phyloP scores from a whole-genome alignment of 768 basidiomycete species.

The Cystobasidium tubakii region DNA sequence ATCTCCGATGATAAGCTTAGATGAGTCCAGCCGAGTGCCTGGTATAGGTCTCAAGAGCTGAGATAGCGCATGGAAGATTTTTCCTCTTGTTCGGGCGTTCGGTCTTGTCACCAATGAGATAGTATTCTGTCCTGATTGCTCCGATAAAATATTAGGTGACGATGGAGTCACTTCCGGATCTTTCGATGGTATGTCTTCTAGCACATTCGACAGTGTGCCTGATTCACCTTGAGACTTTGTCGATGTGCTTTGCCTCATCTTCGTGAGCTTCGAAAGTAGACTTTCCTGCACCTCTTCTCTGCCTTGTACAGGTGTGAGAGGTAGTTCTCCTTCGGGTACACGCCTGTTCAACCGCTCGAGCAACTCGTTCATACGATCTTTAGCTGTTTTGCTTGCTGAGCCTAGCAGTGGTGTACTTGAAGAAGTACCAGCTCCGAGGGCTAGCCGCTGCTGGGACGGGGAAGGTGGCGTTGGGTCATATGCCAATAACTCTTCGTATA shows the following conservation, averaged over 20 bases:
- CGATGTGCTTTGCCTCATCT: not conserved
- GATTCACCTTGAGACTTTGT: not conserved
- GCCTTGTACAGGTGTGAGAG: not conserved
- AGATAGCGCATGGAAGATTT: not conserved
- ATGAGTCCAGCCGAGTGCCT: not conserved
- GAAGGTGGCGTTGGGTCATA: conserved; percentile 20
- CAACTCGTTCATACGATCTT: not conserved
- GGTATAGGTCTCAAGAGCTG: not conserved
- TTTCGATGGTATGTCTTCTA: not conserved
- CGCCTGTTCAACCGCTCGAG: not conserved
- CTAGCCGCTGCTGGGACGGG: not conserved
- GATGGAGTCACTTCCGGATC: not conserved
- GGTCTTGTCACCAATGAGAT: not conserved
- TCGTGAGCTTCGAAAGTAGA: not conserved
- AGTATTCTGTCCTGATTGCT: not conserved
- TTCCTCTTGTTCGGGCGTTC: not conserved
- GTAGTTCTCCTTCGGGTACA: not conserved
- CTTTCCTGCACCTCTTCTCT: not conserved
- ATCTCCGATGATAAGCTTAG: not conserved
- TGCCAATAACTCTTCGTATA: conserved; percentile 11
- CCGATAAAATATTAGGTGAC: not conserved
- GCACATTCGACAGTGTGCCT: not conserved
- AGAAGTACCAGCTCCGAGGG: not conserved
- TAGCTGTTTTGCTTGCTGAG: not conserved
- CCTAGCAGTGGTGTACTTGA: not conserved